phyloP scores from a whole-genome alignment of 352 stramenopile species.

The Globisporangium acanthophoron region DNA sequence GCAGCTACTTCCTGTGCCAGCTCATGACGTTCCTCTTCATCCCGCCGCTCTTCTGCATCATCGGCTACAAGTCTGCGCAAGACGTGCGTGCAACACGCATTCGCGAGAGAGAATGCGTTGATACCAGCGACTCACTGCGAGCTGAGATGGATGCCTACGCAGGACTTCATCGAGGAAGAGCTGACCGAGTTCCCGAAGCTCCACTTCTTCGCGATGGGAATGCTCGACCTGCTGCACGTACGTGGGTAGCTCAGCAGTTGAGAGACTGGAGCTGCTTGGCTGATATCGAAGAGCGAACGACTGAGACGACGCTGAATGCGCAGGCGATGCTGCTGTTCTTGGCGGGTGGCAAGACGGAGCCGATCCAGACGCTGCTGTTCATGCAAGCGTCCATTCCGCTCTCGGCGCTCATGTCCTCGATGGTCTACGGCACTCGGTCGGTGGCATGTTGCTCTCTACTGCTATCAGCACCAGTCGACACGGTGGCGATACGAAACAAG shows the following conservation, averaged over 20 bases:
- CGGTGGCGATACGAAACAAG: not conserved
- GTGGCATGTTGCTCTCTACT: not conserved
- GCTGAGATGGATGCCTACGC: not conserved
- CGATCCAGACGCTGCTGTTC: slow-evolving; percentile 80
- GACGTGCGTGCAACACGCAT: slow-evolving; percentile 27
- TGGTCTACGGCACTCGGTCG: slow-evolving; percentile 53
- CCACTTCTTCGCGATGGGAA: slow-evolving; percentile 84
- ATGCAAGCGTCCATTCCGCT: slow-evolving; percentile 81
- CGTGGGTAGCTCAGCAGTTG: slow-evolving; percentile 1
- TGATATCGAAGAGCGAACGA: not conserved
- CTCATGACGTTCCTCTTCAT: slow-evolving; percentile 88
- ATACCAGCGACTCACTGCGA: not conserved
- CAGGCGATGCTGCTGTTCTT: slow-evolving; percentile 84
- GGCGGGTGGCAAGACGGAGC: slow-evolving; percentile 71
- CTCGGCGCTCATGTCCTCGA: slow-evolving; percentile 50
- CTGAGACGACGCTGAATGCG: not conserved
- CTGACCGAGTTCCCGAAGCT: slow-evolving; percentile 83
- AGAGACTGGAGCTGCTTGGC: not conserved
- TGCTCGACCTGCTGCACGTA: slow-evolving; percentile 80
- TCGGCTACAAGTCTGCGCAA: slow-evolving; percentile 80
- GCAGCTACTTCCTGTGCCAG: slow-evolving; percentile 84
- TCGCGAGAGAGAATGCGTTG: not conserved
- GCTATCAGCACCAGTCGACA: not conserved
- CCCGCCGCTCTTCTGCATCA: slow-evolving; percentile 78
- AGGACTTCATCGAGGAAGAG: slow-evolving; percentile 85